Evolutionary conservation across 2,329 filamentous ascomycete species (phyloP).

Genomic region (Hymenoscyphus occultus): DNA sequence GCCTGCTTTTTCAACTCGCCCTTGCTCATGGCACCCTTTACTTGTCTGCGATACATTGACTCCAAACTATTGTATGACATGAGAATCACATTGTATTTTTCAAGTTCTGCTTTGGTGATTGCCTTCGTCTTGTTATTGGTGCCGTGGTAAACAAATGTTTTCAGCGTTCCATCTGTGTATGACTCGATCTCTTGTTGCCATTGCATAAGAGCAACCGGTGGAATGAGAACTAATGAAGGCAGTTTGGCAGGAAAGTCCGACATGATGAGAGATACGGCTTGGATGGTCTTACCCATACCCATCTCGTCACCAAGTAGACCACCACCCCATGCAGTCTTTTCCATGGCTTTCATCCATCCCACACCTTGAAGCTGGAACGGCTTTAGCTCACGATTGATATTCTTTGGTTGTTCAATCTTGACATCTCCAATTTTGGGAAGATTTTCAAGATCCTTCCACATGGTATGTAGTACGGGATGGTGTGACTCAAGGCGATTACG

Average conservation of each 20-base stretch:
- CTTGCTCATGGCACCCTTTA: constrained; percentile 82
- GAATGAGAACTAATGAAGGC: constrained; percentile 84
- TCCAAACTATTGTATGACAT: constrained; percentile 94
- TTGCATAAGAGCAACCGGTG: constrained; percentile 92
- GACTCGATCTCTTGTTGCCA: constrained; percentile 81
- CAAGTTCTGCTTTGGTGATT: constrained; percentile 70
- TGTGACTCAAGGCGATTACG: constrained; percentile 67
- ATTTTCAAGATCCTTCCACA: constrained; percentile 77
- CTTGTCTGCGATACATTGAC: constrained; percentile 87
- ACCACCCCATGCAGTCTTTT: constrained; percentile 79
- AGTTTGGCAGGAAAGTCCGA: constrained; percentile 84
- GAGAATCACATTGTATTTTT: constrained; percentile 88
- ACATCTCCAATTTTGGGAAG: constrained; percentile 63
- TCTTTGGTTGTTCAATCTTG: constrained; percentile 66
- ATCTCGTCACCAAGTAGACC: constrained; percentile 95
- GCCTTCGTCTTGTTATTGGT: constrained; percentile 80
- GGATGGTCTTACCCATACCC: constrained; percentile 98
- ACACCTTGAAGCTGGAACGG: constrained; percentile 91
- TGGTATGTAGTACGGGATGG: constrained; percentile 75
- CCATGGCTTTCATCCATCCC: constrained; percentile 91
- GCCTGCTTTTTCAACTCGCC: constrained; percentile 76
- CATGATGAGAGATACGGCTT: constrained; percentile 97
- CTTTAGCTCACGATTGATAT: constrained; percentile 81
- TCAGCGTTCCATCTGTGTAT: constrained; percentile 83
- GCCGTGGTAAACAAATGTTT: constrained; percentile 86